These are phyloP conservation scores for Yamadazyma jaroonii DNA, from an alignment of 1,139 yeast species.

Conservation along the genomic window DNA sequence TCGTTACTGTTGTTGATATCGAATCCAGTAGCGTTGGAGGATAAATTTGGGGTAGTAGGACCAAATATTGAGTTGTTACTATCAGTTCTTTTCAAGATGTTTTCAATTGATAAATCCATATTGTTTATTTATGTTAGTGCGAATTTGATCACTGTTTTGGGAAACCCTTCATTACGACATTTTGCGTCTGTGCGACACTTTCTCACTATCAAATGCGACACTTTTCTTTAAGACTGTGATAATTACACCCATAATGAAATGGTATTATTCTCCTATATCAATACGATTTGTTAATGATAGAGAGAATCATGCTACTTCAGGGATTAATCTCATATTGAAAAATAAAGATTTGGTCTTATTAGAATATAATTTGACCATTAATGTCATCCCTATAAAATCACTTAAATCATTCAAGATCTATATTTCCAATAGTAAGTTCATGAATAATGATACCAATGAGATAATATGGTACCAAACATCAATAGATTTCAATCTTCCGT, in stretches of 20 bases:
- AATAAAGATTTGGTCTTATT: constrained; percentile 5
- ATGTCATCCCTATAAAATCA: constrained; percentile 13
- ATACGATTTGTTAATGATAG: constrained; percentile 21
- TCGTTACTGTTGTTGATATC: neutral
- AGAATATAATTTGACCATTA: constrained; percentile 12
- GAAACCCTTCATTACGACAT: neutral
- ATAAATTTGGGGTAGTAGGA: neutral
- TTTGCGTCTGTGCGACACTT: neutral
- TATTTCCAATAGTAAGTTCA: constrained; percentile 16
- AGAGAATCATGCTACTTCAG: constrained; percentile 24
- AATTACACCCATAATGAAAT: constrained; percentile 9
- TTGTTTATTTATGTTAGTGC: constrained; percentile 4
- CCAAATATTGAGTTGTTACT: constrained; percentile 2
- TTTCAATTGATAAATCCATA: constrained; percentile 3
- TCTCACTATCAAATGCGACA: too few relatives aligned
- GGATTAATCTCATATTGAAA: constrained; percentile 21
- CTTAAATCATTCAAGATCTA: constrained; percentile 16
- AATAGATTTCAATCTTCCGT: constrained; percentile 8
- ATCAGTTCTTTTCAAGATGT: constrained; percentile 3
- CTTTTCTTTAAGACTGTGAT: neutral
- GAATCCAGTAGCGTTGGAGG: neutral
- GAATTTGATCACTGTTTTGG: too few relatives aligned
- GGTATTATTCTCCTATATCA: constrained; percentile 27
- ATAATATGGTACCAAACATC: constrained; percentile 21
- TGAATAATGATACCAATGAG: constrained; percentile 13